Conservation (phyloP, 2,329 filamentous ascomycete genomes). For the Penicillium sp. region DNA sequence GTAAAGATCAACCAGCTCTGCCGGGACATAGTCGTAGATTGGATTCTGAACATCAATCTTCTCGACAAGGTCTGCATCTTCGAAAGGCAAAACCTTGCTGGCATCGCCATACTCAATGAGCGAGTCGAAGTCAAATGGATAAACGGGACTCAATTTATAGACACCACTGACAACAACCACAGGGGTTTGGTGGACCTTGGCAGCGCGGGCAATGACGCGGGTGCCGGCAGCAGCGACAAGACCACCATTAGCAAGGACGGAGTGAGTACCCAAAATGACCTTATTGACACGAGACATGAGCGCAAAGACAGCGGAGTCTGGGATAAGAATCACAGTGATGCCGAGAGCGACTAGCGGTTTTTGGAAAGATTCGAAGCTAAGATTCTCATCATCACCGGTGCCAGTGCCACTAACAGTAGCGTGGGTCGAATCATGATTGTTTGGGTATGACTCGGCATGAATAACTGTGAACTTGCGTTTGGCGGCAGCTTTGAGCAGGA, state of each 20-base stretch:
- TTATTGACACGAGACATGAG: slow-evolving; percentile 96
- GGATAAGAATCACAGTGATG: slow-evolving; percentile 78
- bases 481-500: slow-evolving; percentile 80
- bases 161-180: slow-evolving; percentile 89
- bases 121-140: slow-evolving; percentile 77
- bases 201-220: slow-evolving; percentile 78
- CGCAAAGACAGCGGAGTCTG: slow-evolving; percentile 82
- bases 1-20: slow-evolving; percentile 61
- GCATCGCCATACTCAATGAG: slow-evolving; percentile 86
- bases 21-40: slow-evolving; percentile 77
- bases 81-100: slow-evolving; percentile 71
- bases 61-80: slow-evolving; percentile 76
- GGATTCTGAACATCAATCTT: slow-evolving; percentile 76
- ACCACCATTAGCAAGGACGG: slow-evolving; percentile 84
- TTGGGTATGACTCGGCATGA: slow-evolving; percentile 72
- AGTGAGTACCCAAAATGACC: slow-evolving; percentile 84
- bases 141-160: slow-evolving; percentile 90
- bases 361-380: slow-evolving; percentile 58
- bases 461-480: slow-evolving; percentile 93
- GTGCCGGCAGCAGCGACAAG: slow-evolving; percentile 84
- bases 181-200: slow-evolving; percentile 75
- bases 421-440: slow-evolving; percentile 66
- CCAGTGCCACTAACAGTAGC: slow-evolving; percentile 59
- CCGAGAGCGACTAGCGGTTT: slow-evolving; percentile 78
- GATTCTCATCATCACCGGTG: slow-evolving; percentile 49